Evolutionary conservation across 345 rosid species (phyloP).

Genomic region (Ceriops tagal): DNA sequence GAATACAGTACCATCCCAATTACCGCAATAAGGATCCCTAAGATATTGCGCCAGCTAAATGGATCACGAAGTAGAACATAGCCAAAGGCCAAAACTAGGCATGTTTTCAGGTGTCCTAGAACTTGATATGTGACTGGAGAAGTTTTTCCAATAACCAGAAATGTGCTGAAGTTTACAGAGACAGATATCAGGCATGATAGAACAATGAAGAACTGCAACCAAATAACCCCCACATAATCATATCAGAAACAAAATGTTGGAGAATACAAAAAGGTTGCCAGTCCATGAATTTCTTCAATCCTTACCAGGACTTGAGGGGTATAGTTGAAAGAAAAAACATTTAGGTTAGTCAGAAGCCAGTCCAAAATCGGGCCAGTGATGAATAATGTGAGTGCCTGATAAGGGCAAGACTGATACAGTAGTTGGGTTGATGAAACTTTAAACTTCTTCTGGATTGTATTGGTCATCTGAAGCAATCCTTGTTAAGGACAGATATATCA

Average conservation of each 20-base stretch:
- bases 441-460: constrained; percentile 99
- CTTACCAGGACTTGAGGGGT: constrained; percentile 97
- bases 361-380: constrained; percentile 93
- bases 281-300: constrained; percentile 5
- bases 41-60: constrained; percentile 93
- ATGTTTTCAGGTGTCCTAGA: constrained; percentile 97
- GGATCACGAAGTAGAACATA: constrained; percentile 88
- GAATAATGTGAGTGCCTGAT: constrained; percentile 91
- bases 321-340: constrained; percentile 96
- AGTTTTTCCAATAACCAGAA: constrained; percentile 97
- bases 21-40: constrained; percentile 89
- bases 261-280: background rate
- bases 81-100: constrained; percentile 96
- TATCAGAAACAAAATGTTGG: constrained; percentile 11
- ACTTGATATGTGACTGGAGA: constrained; percentile 99
- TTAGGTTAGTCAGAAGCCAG: constrained; percentile 83
- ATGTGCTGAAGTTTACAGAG: constrained; percentile 98
- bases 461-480: constrained; percentile 73
- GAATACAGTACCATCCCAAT: constrained; percentile 96
- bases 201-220: constrained; percentile 96
- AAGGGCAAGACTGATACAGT: constrained; percentile 97
- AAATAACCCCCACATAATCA: constrained; percentile 15
- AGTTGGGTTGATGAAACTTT: constrained; percentile 99
- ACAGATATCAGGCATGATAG: constrained; percentile 98
- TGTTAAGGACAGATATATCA: constrained; percentile 45